Conservation (phyloP, 768 basidiomycete species). For the Agaricus blazei region DNA sequence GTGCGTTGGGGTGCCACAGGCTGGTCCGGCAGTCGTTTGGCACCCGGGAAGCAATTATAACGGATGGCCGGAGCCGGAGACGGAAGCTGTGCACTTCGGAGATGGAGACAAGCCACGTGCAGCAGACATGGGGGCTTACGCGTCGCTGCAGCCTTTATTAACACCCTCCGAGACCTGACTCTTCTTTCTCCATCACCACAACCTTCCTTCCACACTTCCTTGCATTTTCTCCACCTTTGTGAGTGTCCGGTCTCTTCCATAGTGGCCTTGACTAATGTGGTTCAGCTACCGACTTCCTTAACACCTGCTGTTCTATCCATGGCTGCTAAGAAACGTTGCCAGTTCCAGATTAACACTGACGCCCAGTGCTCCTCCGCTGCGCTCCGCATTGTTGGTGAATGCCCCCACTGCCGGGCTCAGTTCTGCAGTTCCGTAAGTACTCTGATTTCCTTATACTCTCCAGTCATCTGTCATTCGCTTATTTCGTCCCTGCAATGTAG, state of each 20-base stretch:
- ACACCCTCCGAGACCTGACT: conserved; percentile 10
- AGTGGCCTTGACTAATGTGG: not conserved
- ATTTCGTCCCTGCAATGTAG: conserved; percentile 30
- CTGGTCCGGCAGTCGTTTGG: not conserved
- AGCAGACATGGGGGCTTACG: conserved; percentile 24
- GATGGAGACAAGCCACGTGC: conserved; percentile 11
- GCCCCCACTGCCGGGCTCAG: conserved; percentile 70
- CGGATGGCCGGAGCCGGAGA: conserved; percentile 13
- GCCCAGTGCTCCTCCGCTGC: conserved; percentile 72
- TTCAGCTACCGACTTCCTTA: not conserved
- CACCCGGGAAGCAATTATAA: conserved; percentile 11
- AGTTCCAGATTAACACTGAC: conserved; percentile 48
- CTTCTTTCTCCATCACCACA: conserved; percentile 4
- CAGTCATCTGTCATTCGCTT: not conserved
- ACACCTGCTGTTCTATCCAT: conserved; percentile 29
- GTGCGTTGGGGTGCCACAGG: not conserved
- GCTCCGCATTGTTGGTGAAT: conserved; percentile 80
- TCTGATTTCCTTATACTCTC: conserved; percentile 6
- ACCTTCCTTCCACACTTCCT: conserved; percentile 3
- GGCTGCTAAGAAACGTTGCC: conserved; percentile 87
- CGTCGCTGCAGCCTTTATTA: conserved; percentile 22
- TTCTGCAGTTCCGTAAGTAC: conserved; percentile 73
- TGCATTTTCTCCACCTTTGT: conserved; percentile 11
- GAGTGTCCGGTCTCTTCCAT: conserved; percentile 2
- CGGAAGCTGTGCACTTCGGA: conserved; percentile 14